Evolutionary conservation across 2,329 filamentous ascomycete species (phyloP).

Genomic region (Lizonia empirigonia): DNA sequence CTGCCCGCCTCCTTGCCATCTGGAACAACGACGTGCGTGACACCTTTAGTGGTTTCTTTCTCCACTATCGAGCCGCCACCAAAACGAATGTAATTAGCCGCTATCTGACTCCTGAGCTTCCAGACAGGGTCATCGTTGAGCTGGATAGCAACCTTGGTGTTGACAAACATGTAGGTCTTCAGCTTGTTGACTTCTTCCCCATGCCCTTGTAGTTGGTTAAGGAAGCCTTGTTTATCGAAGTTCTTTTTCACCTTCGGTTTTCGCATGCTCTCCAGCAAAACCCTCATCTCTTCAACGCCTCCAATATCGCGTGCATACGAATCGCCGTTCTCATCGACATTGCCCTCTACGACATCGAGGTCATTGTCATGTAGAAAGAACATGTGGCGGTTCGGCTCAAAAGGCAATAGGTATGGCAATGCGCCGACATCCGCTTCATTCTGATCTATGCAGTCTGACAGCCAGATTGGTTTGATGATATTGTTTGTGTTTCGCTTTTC

Average conservation of each 20-base stretch:
- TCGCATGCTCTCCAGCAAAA: conserved; percentile 48
- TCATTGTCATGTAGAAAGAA: conserved; percentile 69
- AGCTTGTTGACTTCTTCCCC: conserved; percentile 28
- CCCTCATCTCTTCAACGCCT: conserved; percentile 64
- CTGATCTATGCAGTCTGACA: conserved; percentile 77
- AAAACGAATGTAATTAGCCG: conserved; percentile 68
- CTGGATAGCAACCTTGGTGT: conserved; percentile 31
- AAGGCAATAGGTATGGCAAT: conserved; percentile 66
- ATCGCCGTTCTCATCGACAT: conserved; percentile 79
- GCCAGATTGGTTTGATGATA: conserved; percentile 80
- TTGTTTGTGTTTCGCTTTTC: conserved; percentile 73
- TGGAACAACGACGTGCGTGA: conserved; percentile 75
- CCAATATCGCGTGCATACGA: conserved; percentile 77
- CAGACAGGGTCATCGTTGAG: conserved; percentile 15
- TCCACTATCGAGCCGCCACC: conserved; percentile 66
- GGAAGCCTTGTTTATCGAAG: conserved; percentile 29
- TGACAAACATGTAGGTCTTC: conserved; percentile 41
- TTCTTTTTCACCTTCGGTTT: conserved; percentile 18
- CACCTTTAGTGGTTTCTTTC: conserved; percentile 55
- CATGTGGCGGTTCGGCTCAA: conserved; percentile 70
- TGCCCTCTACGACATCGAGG: conserved; percentile 60
- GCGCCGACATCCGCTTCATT: conserved; percentile 60
- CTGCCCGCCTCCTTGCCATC: conserved; percentile 53
- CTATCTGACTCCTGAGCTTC: conserved; percentile 48
- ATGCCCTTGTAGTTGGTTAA: conserved; percentile 38